Evolutionary conservation across 352 stramenopile genomes (phyloP).

Genomic region (Pythium myriotylum): DNA sequence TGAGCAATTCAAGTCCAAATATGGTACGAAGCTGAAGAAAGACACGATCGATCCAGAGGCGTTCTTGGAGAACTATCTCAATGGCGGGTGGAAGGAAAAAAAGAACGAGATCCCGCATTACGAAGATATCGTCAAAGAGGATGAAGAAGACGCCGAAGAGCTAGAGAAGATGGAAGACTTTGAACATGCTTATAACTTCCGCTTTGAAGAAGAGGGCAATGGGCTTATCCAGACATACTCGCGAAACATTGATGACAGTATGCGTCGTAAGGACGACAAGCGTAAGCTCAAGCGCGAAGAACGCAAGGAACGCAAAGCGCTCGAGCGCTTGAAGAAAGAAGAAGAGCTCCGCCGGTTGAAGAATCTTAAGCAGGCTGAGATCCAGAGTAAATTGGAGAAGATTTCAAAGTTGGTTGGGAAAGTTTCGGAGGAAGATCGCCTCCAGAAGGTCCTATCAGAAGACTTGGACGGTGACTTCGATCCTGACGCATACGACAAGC

Average conservation of each 20-base stretch:
- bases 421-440: constrained; percentile 51
- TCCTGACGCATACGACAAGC: constrained; percentile 95
- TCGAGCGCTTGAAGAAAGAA: constrained; percentile 96
- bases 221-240: constrained; percentile 86
- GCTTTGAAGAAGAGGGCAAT: constrained; percentile 96
- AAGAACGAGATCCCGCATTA: constrained; percentile 62
- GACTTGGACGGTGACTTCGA: constrained; percentile 97
- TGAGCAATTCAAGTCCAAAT: constrained; percentile 62
- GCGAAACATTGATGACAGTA: constrained; percentile 81
- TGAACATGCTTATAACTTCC: constrained; percentile 99
- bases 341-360: constrained; percentile 97
- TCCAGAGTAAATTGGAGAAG: constrained; percentile 94
- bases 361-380: constrained; percentile 97
- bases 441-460: constrained; percentile 42
- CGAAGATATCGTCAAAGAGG: constrained; percentile 86
- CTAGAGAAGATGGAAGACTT: constrained; percentile 96
- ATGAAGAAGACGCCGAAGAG: constrained; percentile 90
- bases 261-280: constrained; percentile 96
- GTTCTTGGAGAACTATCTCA: constrained; percentile 83
- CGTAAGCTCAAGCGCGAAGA: constrained; percentile 95
- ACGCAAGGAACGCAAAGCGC: constrained; percentile 93
- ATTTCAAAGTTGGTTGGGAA: constrained; percentile 86
- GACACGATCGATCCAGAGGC: constrained; percentile 69
- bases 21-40: constrained; percentile 63
- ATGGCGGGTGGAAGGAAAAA: constrained; percentile 86